phyloP scores from a whole-genome alignment of 768 basidiomycete species.

The Podaxis pistillaris region DNA sequence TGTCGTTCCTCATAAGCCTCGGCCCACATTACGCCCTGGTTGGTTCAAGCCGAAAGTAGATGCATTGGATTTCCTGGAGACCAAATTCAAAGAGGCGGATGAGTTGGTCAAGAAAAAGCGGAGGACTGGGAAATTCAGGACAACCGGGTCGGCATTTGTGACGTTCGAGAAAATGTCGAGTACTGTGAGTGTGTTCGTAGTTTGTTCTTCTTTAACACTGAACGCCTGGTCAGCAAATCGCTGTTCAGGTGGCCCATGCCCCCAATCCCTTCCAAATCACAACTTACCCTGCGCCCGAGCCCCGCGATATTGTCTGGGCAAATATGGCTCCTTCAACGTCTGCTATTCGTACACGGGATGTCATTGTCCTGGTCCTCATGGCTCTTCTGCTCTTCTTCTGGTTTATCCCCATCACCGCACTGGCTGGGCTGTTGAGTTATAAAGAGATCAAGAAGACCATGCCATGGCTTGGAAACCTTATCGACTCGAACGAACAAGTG shows the following conservation, averaged over 20 bases:
- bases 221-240: conserved; percentile 66
- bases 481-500: conserved; percentile 78
- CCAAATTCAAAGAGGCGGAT: conserved; percentile 76
- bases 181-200: conserved; percentile 54
- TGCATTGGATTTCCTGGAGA: conserved; percentile 85
- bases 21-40: conserved; percentile 73
- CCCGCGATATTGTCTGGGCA: conserved; percentile 93
- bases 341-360: conserved; percentile 61
- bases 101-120: conserved; percentile 78
- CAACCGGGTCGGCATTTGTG: conserved; percentile 87
- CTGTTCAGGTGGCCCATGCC: conserved; percentile 79
- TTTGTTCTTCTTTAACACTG: background rate
- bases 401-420: conserved; percentile 85
- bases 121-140: conserved; percentile 68
- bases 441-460: conserved; percentile 87
- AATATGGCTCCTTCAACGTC: conserved; percentile 72
- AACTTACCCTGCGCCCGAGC: conserved; percentile 85
- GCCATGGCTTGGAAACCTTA: conserved; percentile 85
- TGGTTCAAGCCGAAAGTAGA: conserved; percentile 83
- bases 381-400: conserved; percentile 82
- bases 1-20: conserved; percentile 69
- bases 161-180: conserved; percentile 96
- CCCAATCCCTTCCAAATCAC: conserved; percentile 61
- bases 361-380: conserved; percentile 70
- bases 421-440: conserved; percentile 88